Conservation (phyloP, 2,329 filamentous ascomycete species). For the Didymella segeticola region DNA sequence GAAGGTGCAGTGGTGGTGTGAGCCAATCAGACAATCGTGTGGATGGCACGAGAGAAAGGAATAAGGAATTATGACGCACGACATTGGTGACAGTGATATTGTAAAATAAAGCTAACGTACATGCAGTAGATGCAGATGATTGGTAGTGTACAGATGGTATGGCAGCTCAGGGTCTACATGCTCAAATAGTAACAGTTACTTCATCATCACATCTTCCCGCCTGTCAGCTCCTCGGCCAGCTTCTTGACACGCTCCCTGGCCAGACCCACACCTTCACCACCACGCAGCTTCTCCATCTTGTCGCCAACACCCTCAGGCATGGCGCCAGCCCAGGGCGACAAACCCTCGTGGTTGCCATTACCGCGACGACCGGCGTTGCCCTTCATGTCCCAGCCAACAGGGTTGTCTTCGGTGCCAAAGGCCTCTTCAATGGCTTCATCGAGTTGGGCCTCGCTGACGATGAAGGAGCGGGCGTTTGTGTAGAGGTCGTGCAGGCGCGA, state of each 20-base stretch:
- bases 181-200: background rate
- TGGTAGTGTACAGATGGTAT: slow-evolving; percentile 14
- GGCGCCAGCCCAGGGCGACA: slow-evolving; percentile 42
- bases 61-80: no score
- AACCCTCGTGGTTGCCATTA: slow-evolving; percentile 22
- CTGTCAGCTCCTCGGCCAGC: slow-evolving; percentile 71
- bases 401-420: slow-evolving; percentile 69
- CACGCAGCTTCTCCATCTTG: slow-evolving; percentile 44
- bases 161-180: no score
- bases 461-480: slow-evolving; percentile 85
- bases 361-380: slow-evolving; percentile 27
- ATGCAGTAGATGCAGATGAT: no score
- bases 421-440: slow-evolving; percentile 73
- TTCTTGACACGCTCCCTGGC: slow-evolving; percentile 66
- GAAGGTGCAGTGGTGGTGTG: no score
- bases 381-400: slow-evolving; percentile 48
- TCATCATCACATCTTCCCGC: slow-evolving; percentile 64
- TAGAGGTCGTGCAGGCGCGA: slow-evolving; percentile 86
- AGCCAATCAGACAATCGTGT: no score
- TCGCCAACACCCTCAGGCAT: slow-evolving; percentile 44
- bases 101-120: no score
- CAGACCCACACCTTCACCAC: slow-evolving; percentile 49
- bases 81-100: no score
- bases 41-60: no score
- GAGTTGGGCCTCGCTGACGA: slow-evolving; percentile 80